A percentile compares a stretch with the other conserved stretches of the same genome.
These are phyloP conservation scores for Puccinia triticina DNA, from an alignment of 1,284 basidiomycete genomes.

Conservation along the genomic window DNA sequence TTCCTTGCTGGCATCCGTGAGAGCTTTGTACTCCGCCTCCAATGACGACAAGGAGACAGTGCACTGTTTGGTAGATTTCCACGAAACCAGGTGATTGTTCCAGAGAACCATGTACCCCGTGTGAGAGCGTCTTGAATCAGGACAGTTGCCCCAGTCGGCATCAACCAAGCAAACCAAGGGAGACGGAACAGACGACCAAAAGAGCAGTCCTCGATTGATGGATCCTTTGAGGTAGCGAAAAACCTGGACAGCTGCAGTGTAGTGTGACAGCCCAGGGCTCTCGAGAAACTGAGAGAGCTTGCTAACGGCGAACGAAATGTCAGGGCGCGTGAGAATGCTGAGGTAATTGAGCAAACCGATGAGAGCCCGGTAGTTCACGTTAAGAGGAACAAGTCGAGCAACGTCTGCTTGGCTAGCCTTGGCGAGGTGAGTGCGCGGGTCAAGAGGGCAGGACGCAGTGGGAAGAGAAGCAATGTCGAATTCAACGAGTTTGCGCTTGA, in stretches of 20 bases:
- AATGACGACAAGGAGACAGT: too few relatives aligned
- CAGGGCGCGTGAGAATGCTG: too few relatives aligned
- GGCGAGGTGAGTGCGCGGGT: conserved; percentile 70
- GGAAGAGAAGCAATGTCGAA: neutral
- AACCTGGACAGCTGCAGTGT: neutral
- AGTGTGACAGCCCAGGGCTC: neutral
- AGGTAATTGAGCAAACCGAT: conserved; percentile 1
- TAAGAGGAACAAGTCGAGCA: neutral
- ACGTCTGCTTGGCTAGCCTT: neutral
- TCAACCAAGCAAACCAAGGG: neutral
- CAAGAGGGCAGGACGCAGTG: neutral
- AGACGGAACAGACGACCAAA: neutral
- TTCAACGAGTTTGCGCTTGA: neutral
- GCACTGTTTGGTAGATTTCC: too few relatives aligned
- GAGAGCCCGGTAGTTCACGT: neutral
- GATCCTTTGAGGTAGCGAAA: neutral
- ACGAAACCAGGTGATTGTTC: too few relatives aligned
- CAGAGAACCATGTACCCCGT: neutral
- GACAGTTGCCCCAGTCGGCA: neutral
- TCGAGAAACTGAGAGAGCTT: neutral
- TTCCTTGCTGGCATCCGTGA: too few relatives aligned
- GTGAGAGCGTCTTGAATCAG: neutral
- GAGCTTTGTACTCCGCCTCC: too few relatives aligned
- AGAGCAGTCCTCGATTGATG: neutral
- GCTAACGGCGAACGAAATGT: neutral